Evolutionary conservation across 179 eudicot species (phyloP).

Genomic region (Sideroxylon spinosum): DNA sequence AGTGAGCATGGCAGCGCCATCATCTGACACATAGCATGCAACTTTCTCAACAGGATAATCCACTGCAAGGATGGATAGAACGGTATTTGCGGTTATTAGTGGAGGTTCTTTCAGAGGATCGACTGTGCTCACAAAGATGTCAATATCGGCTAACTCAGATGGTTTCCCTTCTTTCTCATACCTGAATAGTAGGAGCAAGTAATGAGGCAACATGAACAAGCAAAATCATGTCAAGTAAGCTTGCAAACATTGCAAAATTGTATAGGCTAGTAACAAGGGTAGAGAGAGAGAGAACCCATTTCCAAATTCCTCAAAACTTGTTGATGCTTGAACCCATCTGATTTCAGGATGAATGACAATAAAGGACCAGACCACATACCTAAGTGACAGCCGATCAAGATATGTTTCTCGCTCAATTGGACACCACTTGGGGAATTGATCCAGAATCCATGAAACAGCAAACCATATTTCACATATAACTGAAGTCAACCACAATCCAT

Average conservation of each 20-base stretch:
- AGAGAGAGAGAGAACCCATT: neutral
- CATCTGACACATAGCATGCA: constrained; percentile 87
- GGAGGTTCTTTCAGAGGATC: constrained; percentile 93
- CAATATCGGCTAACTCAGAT: constrained; percentile 72
- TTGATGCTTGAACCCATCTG: neutral
- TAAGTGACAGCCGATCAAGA: constrained; percentile 66
- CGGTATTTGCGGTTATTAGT: constrained; percentile 85
- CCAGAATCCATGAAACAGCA: constrained; percentile 74
- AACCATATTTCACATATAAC: constrained; percentile 79
- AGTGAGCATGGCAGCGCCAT: constrained; percentile 96
- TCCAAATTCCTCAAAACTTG: neutral
- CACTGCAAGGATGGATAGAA: constrained; percentile 78
- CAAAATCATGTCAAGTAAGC: neutral
- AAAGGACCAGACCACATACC: constrained; percentile 26
- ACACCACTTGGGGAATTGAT: constrained; percentile 76
- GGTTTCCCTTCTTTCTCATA: constrained; percentile 89
- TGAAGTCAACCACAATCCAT: constrained; percentile 63
- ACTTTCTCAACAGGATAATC: constrained; percentile 91
- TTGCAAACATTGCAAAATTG: neutral
- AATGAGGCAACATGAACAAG: neutral
- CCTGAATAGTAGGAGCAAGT: constrained; percentile 15
- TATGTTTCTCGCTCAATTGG: constrained; percentile 74
- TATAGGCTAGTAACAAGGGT: neutral
- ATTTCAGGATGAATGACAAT: neutral
- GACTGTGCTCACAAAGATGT: constrained; percentile 78